Evolutionary conservation across 345 rosid species (phyloP).

Genomic region (Eucalyptus regnans): DNA sequence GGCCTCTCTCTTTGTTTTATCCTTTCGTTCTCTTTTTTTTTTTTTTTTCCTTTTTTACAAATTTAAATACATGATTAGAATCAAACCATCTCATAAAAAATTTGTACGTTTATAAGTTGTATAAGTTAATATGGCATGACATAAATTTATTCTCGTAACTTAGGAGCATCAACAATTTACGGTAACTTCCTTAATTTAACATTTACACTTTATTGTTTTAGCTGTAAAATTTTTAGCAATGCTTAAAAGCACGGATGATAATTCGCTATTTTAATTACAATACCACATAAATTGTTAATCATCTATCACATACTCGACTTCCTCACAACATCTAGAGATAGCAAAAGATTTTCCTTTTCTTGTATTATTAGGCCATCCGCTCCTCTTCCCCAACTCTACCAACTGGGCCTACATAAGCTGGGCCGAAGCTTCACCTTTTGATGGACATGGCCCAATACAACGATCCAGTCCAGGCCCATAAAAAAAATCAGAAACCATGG

Average conservation of each 20-base stretch:
- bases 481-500: neutral
- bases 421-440: fast-evolving
- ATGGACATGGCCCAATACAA: neutral
- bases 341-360: neutral
- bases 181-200: neutral
- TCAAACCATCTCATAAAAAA: neutral
- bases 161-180: neutral
- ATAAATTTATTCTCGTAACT: neutral
- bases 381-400: neutral
- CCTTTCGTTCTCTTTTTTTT: fast-evolving
- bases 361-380: neutral
- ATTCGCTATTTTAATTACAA: neutral
- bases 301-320: neutral
- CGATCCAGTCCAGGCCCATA: neutral
- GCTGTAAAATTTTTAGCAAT: neutral
- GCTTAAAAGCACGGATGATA: neutral
- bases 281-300: neutral
- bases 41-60: fast-evolving
- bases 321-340: neutral
- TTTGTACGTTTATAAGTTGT: neutral
- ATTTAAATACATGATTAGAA: neutral
- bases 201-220: neutral
- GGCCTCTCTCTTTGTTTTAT: neutral
- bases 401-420: neutral
- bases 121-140: neutral